Evolutionary conservation across 2,329 filamentous ascomycete species (phyloP), one percentile per base, ranked within the genome.

Genomic region (Cercospora beticola): DNA sequence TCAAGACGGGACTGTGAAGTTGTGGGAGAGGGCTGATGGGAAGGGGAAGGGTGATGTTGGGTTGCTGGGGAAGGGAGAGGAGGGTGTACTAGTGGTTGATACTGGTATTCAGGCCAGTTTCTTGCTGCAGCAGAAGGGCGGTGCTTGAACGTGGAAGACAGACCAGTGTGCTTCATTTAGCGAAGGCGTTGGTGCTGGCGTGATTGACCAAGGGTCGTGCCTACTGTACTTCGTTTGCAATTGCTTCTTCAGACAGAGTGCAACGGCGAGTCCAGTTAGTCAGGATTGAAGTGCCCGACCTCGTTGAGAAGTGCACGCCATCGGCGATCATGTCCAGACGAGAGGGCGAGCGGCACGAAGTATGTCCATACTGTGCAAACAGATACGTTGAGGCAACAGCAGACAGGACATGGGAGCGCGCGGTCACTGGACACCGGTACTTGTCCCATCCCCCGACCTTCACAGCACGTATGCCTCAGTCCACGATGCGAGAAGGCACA

Each of bases 71-170:
- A 89, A 91, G n/a, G 87, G 86, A 0, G 87, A 90, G 65, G 88
- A 91, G 74, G 87, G 87, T 2, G 79, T 93, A 0, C 79, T 94
- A 5, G 82, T 93, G 0, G 87, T 92, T 0, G 89, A 93, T 77
- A 89, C 90, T 0, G 79, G 80, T 16, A 68, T 66, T 57, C 75
- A 81, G 67, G 78, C 79, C 23, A 73, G 78, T 64, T 76, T 73
- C 46, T 56, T 75, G 62, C 62, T 74, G 65, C 71, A 73, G 71
- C 71, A 74, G 71, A 73, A 72, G 62, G 64, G 58, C 2, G 69
- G 9, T 56, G 49, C 23, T 30, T 56, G 49, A 56, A 16, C 4
- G 23, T 16, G 10, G 7, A 54, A 4, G 14, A 56, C 2, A 16
- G 23, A 4, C 8, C 49, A 28, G 49, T 28, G 23, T 30, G 21